Percentiles rank a stretch among this genome's conserved stretches.
Evolutionary conservation across 2,329 filamentous ascomycete species (phyloP).

Genomic region (Lecanoromycetidae sp.): DNA sequence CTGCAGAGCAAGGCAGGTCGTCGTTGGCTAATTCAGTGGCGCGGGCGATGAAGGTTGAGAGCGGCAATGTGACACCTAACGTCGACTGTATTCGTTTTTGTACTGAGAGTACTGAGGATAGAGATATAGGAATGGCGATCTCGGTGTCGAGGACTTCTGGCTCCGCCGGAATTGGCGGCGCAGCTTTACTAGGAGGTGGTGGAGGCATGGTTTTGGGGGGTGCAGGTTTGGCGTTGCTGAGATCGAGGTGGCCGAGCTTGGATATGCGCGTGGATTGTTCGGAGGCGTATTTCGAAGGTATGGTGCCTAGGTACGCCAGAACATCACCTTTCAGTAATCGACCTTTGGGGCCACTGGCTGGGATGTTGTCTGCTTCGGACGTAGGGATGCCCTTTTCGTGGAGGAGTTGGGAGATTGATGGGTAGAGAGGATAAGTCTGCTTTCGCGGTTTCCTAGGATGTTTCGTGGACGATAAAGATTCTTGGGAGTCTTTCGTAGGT

Average conservation of each 20-base stretch:
- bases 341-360: slow-evolving; percentile 74
- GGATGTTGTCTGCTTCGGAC: slow-evolving; percentile 67
- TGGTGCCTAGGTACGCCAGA: slow-evolving; percentile 72
- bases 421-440: slow-evolving; percentile 42
- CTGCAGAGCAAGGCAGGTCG: slow-evolving; percentile 57
- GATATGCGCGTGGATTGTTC: slow-evolving; percentile 59
- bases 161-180: slow-evolving; percentile 19
- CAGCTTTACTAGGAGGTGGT: slow-evolving; percentile 23
- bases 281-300: slow-evolving; percentile 59
- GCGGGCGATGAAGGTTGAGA: slow-evolving; percentile 76
- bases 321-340: slow-evolving; percentile 92
- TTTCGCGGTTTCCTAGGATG: slow-evolving; percentile 26
- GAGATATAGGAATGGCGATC: slow-evolving; percentile 63
- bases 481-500: slow-evolving; percentile 13
- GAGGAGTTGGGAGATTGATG: slow-evolving; percentile 73
- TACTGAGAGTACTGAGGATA: slow-evolving; percentile 64
- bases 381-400: slow-evolving; percentile 65
- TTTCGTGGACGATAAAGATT: slow-evolving; percentile 17
- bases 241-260: slow-evolving; percentile 71
- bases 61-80: slow-evolving; percentile 66
- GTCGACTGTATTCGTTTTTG: slow-evolving; percentile 69
- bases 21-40: slow-evolving; percentile 83
- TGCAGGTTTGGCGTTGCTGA: slow-evolving; percentile 87
- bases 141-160: slow-evolving; percentile 29
- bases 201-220: slow-evolving; percentile 24